A percentile compares a stretch with the other conserved stretches of the same genome.
phyloP scores from a whole-genome alignment of 805 yeast genomes.

The Schwanniomyces polymorphus region DNA sequence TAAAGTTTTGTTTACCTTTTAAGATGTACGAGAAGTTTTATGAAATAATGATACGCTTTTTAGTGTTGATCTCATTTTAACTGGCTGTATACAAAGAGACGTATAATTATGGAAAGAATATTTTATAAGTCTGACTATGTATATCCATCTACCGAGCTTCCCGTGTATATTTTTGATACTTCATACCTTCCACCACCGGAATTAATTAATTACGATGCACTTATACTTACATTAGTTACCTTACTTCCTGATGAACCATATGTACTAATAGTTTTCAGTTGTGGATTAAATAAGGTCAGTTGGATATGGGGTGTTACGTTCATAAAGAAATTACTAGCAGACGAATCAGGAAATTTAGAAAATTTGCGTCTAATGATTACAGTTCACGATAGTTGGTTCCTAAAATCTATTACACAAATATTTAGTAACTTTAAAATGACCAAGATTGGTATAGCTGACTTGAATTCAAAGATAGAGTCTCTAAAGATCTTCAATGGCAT shows the following conservation, averaged over 20 bases:
- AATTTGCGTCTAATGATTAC: conserved; percentile 63
- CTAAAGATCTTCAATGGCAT: conserved; percentile 11
- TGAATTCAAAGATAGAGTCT: conserved; percentile 27
- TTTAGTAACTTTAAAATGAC: conserved; percentile 57
- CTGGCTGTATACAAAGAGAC: background rate
- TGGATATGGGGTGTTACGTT: conserved; percentile 72
- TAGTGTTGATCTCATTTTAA: background rate
- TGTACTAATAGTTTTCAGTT: conserved; percentile 73
- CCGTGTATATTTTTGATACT: conserved; percentile 81
- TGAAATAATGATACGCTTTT: background rate
- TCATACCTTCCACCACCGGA: conserved; percentile 70
- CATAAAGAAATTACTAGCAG: conserved; percentile 54
- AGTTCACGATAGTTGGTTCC: conserved; percentile 91
- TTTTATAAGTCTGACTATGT: conserved; percentile 59
- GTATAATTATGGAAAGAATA: conserved; percentile 33
- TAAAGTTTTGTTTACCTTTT: background rate
- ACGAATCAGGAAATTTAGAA: conserved; percentile 37
- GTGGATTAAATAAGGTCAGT: conserved; percentile 67
- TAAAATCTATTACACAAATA: conserved; percentile 73
- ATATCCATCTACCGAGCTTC: conserved; percentile 69
- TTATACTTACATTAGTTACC: conserved; percentile 56
- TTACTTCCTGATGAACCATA: conserved; percentile 63
- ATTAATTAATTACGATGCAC: conserved; percentile 41
- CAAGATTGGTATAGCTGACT: conserved; percentile 23
- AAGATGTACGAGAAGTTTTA: background rate